phyloP scores from a whole-genome alignment of 108 stramenopile species.

The Nitzschia inconspicua region DNA sequence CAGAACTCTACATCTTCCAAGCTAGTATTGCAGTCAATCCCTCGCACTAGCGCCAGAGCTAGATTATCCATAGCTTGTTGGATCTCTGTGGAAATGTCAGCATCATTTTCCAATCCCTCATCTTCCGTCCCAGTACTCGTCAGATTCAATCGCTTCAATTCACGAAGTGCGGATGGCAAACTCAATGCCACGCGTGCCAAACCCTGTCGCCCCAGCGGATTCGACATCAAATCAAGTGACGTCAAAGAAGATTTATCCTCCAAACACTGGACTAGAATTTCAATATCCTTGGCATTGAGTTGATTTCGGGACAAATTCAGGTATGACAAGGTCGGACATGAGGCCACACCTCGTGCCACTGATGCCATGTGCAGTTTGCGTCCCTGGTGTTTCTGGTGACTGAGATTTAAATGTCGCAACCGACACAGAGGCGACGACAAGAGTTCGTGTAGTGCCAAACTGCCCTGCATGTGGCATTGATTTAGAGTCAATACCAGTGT shows the following conservation, averaged over 20 bases:
- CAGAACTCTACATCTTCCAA: no score
- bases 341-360: neutral
- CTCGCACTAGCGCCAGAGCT: no score
- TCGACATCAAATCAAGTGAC: constrained; percentile 4
- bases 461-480: constrained; percentile 2
- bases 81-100: no score
- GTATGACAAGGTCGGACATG: neutral
- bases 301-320: constrained; percentile 7
- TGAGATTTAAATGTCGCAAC: constrained; percentile 4
- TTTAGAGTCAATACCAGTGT: constrained; percentile 12
- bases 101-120: no score
- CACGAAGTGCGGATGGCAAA: no score
- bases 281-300: neutral
- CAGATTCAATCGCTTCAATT: no score
- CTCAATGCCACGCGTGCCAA: no score
- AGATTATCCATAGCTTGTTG: no score
- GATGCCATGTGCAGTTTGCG: neutral
- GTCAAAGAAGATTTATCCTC: neutral
- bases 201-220: neutral
- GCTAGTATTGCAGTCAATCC: no score
- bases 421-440: neutral
- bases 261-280: neutral
- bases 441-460: neutral
- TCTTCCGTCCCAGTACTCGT: no score
- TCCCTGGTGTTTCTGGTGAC: constrained; percentile 8